Evolutionary conservation across 805 yeast species (phyloP), one percentile per base, ranked within the genome.

Genomic region (Soucietia sequanensis): DNA sequence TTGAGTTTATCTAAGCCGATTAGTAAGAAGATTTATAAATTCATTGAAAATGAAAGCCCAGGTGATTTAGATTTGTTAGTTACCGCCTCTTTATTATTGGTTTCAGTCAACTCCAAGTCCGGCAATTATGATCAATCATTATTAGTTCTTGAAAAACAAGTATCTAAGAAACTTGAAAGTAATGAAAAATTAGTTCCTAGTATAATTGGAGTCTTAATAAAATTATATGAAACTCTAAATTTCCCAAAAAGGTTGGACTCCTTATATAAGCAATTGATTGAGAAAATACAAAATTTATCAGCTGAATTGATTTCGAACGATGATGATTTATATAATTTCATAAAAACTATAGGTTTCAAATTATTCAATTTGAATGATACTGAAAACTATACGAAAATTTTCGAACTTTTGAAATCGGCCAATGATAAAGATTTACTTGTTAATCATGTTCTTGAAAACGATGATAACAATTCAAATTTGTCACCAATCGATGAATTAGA

Each of bases 201-300:
- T 4, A 51, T 82, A 29, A 62, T 74, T 25, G 76, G 78, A 18
- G 57, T 72, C 4, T 55, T 80, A 19, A 61, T 73, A 7, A 62
- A 75, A 10, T 48, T 81, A 5, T 77, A 74, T 51, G 81, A 76
- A 42, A 40, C 53, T 9, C 54, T 69, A 28, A 70, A 73, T 27
- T 60, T 62, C 16, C 34, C 42, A 2, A 50, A 48, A 2, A 47
- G 72, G 13, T 56, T 74, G 30, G 32, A 44, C 5, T 45, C 47
- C 34, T 32, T 52, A 4, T 37, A 48, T 7, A 23, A 37, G 10
- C 31, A 43, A 4, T 42, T 61, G 33, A 30, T 45, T n/a, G 42
- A 36, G 11, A 41, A 44, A 14, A 34, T 58, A 11, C 30, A 37
- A 9, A 15, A 33, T 7, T 41, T 43, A 4, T 18, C 31, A 7